A percentile compares a stretch with the other conserved stretches of the same genome.
These are phyloP conservation scores for Blastobotrys parvus DNA, from an alignment of 805 yeast species.

Conservation along the genomic window DNA sequence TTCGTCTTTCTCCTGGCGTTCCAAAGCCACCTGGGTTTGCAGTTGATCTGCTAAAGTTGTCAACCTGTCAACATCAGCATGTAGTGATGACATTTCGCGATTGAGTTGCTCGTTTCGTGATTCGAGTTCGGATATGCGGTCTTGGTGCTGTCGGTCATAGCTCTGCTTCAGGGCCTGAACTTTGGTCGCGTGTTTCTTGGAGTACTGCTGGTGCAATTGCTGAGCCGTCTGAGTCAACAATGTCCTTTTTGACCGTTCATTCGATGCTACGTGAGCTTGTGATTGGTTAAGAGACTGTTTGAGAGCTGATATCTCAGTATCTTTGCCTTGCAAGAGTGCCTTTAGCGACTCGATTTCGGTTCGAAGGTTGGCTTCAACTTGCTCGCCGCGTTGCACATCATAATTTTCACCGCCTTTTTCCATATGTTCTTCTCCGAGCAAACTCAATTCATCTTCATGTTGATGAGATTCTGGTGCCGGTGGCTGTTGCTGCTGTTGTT, in stretches of 20 bases:
- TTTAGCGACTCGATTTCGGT: constrained; percentile 11
- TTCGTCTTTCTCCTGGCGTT: constrained; percentile 50
- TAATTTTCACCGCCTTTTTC: neutral
- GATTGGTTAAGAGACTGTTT: constrained; percentile 6
- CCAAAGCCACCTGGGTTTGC: constrained; percentile 42
- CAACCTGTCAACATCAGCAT: constrained; percentile 34
- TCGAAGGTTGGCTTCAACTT: constrained; percentile 7
- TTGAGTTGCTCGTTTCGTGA: neutral
- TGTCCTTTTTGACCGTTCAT: constrained; percentile 6
- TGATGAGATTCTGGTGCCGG: neutral
- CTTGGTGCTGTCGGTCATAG: constrained; percentile 42
- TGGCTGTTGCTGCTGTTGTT: neutral
- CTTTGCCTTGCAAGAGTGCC: constrained; percentile 16
- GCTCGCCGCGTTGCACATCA: constrained; percentile 3
- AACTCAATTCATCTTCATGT: neutral
- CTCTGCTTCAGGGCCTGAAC: constrained; percentile 47
- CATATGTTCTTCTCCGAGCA: neutral
- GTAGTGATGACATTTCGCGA: constrained; percentile 33
- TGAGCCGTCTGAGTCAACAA: constrained; percentile 38
- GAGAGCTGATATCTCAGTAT: constrained; percentile 11
- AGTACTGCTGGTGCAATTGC: constrained; percentile 63
- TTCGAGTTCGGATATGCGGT: neutral
- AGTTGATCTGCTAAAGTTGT: constrained; percentile 18
- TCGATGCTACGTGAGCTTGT: constrained; percentile 9
- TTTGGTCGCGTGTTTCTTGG: constrained; percentile 69